Conservation (phyloP, 805 yeast genomes). For the Zygotorulaspora sp. region DNA sequence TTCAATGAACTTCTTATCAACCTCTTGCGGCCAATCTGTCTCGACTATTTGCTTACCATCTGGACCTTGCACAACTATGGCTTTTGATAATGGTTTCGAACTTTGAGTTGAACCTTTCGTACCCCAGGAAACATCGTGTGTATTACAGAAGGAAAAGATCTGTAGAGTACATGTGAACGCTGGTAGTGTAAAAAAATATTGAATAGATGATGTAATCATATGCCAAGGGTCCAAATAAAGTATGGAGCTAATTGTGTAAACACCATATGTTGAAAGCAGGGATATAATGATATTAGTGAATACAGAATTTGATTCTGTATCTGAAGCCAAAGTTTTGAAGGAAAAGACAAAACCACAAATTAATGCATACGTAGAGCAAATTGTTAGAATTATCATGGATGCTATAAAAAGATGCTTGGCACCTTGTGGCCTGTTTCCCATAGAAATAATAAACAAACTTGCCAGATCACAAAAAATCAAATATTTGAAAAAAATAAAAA, state of each 20-base stretch:
- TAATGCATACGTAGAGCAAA: slow-evolving; percentile 79
- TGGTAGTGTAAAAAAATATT: slow-evolving; percentile 85
- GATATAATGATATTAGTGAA: slow-evolving; percentile 80
- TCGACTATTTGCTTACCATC: slow-evolving; percentile 82
- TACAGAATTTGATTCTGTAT: slow-evolving; percentile 41
- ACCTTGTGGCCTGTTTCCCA: slow-evolving; percentile 98
- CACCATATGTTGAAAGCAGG: slow-evolving; percentile 83
- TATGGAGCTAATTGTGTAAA: slow-evolving; percentile 76
- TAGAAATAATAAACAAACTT: slow-evolving; percentile 84
- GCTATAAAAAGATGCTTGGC: slow-evolving; percentile 72
- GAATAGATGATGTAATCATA: slow-evolving; percentile 76
- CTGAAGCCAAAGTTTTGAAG: slow-evolving; percentile 45
- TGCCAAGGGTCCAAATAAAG: slow-evolving; percentile 97
- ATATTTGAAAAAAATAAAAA: slow-evolving; percentile 83
- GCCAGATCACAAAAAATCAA: slow-evolving; percentile 76
- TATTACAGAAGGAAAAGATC: slow-evolving; percentile 94
- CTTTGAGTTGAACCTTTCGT: slow-evolving; percentile 89
- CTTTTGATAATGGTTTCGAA: slow-evolving; percentile 67
- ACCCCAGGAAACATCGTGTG: slow-evolving; percentile 99
- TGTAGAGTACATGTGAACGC: slow-evolving; percentile 89
- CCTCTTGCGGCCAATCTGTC: slow-evolving; percentile 40
- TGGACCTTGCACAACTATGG: slow-evolving; percentile 74
- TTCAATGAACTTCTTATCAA: slow-evolving; percentile 36
- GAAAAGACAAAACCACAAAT: slow-evolving; percentile 81
- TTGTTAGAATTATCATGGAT: slow-evolving; percentile 65